Conservation (phyloP, 2,329 filamentous ascomycete species). For the Colletotrichum orbiculare region DNA sequence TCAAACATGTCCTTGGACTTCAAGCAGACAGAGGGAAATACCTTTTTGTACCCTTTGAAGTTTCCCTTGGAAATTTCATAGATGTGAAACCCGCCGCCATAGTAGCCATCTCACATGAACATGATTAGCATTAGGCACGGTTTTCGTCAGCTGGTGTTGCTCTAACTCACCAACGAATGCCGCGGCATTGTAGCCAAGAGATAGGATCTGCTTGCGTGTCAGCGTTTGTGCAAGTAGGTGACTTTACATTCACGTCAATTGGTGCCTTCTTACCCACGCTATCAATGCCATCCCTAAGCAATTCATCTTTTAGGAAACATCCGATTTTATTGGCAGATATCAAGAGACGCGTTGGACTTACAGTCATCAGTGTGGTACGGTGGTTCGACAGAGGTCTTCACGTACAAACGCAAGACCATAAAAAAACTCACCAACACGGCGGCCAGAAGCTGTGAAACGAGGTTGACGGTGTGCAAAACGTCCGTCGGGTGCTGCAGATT, state of each 20-base stretch:
- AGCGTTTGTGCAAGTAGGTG: too few relatives aligned
- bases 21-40: not conserved
- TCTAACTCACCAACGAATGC: conserved; percentile 39
- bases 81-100: not conserved
- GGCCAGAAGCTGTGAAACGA: conserved; percentile 43
- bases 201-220: conserved; percentile 38
- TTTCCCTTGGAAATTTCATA: not conserved
- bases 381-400: conserved; percentile 39
- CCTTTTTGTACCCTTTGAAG: not conserved
- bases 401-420: conserved; percentile 41
- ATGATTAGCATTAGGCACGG: not conserved
- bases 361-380: conserved; percentile 41
- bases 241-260: too few relatives aligned
- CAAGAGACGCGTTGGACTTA: conserved; percentile 26
- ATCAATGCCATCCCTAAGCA: conserved; percentile 10
- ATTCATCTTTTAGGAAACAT: not conserved
- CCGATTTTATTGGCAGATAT: not conserved
- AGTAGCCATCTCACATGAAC: not conserved
- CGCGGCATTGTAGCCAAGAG: conserved; percentile 43
- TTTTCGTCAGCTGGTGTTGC: not conserved
- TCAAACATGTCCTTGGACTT: not conserved
- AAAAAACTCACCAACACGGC: conserved; percentile 41
- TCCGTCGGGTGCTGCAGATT: conserved; percentile 29
- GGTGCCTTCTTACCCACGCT: conserved; percentile 4
- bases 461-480: conserved; percentile 41